Base-by-base conservation (phyloP, 306 rosid species). In the Styphnolobium japonicum region DNA sequence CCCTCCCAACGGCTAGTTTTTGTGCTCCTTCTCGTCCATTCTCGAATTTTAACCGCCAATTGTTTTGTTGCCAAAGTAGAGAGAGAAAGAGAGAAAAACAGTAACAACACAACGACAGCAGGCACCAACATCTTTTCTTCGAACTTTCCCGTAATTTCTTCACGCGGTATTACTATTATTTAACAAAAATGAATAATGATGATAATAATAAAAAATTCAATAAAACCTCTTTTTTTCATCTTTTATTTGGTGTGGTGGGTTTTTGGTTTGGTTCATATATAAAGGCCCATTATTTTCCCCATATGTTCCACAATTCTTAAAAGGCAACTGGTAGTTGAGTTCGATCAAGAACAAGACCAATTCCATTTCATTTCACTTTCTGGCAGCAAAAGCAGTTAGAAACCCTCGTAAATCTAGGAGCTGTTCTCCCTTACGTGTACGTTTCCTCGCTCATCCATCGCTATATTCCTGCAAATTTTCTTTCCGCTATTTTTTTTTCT, bases 1-100 rank as follows among this genome's bases (percentile, higher is more conserved):
- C 71, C 67, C 4, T 48, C 67, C 2, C 29, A 92, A 90, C 98
- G 98, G 97, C 94, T 92, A 89, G 86, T 87, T 90, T 89, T 86
- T 29, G 34, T 0, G 67, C 2, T 4, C 14, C 46, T 8, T 67
- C 62, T 9, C 12, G 5, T 16, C 27, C 42, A 1, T 3, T 16
- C 75, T 10, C 7, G 1, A 1, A 18, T 79, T 84, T 88, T 87
- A 92, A 92, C 97, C 85, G 92, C 96, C 87, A 72, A n/a, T n/a
- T n/a, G n/a, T 25, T 10, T 9, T 19, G 3, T n/a, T n/a, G n/a
- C n/a, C 4, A n/a, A 9, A 19, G 31, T 51, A 0, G 15, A 39
- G 55, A 22, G 67, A 73, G 19, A 22, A 19, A 23, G 15, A 45
- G 58, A 18, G 43, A 57, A 57, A 15, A 52, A 67, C 25, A 12